phyloP scores from a whole-genome alignment of 1,284 basidiomycete species.

The Pyrrhoderma noxium region DNA sequence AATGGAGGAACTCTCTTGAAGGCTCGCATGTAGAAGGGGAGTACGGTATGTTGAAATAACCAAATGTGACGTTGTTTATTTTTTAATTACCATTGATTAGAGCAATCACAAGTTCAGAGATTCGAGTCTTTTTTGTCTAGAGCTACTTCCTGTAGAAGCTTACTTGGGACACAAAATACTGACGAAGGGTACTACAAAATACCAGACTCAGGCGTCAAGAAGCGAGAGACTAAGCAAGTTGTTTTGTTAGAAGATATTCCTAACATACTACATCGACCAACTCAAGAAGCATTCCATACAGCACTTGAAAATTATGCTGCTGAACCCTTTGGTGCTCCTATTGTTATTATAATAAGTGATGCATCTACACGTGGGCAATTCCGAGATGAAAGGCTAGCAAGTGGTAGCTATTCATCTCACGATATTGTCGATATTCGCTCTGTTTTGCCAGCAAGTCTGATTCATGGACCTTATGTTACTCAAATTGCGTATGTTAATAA shows the following conservation, averaged over 20 bases:
- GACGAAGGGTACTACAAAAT: slow-evolving; percentile 16
- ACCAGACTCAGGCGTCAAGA: background rate
- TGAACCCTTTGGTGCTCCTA: slow-evolving; percentile 42
- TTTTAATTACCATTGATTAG: slow-evolving; percentile 27
- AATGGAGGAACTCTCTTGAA: slow-evolving; percentile 71
- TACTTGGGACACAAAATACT: slow-evolving; percentile 34
- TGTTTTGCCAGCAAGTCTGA: slow-evolving; percentile 53
- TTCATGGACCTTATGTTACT: slow-evolving; percentile 59
- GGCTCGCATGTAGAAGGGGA: slow-evolving; percentile 30
- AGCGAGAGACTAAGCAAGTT: slow-evolving; percentile 37
- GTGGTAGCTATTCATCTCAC: slow-evolving; percentile 34
- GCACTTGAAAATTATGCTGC: slow-evolving; percentile 54
- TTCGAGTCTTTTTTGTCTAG: slow-evolving; percentile 76
- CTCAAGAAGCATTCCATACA: slow-evolving; percentile 71
- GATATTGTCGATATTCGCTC: slow-evolving; percentile 63
- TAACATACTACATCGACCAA: slow-evolving; percentile 74
- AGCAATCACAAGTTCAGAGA: slow-evolving; percentile 63
- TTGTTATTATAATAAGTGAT: slow-evolving; percentile 84
- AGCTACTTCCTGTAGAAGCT: slow-evolving; percentile 55
- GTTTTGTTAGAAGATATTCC: slow-evolving; percentile 91
- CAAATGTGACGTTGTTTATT: background rate
- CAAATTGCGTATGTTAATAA: slow-evolving; percentile 56
- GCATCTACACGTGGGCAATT: slow-evolving; percentile 66
- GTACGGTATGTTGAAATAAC: slow-evolving; percentile 26
- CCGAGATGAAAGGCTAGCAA: slow-evolving; percentile 46